Conservation (phyloP, 148 eudicot genomes). For the Silene conica region DNA sequence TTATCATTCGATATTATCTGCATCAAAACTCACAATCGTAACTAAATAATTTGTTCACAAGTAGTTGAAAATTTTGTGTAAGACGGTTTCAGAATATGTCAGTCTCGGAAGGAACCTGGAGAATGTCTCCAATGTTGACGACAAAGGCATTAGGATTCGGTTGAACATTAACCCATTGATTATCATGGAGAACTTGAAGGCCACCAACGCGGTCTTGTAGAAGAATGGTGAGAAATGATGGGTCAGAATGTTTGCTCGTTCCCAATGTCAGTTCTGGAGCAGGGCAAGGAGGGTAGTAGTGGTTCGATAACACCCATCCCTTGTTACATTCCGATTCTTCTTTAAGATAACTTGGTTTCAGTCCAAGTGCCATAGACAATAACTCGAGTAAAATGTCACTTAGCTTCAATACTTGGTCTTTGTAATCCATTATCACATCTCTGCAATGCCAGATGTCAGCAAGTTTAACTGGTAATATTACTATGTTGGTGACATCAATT, state of each 20-base stretch:
- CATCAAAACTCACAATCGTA: background rate
- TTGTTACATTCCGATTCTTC: slow-evolving; percentile 28
- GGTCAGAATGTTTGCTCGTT: slow-evolving; percentile 10
- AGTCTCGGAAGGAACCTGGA: slow-evolving; percentile 7
- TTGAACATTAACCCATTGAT: slow-evolving; percentile 29
- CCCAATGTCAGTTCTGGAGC: slow-evolving; percentile 18
- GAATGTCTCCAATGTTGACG: slow-evolving; percentile 23
- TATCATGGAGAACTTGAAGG: slow-evolving; percentile 22
- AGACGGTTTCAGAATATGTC: no score
- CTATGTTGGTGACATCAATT: no score
- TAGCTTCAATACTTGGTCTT: background rate
- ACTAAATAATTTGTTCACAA: no score
- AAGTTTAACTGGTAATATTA: background rate
- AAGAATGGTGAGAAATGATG: slow-evolving; percentile 19
- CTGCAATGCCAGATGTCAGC: background rate
- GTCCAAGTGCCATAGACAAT: slow-evolving; percentile 49
- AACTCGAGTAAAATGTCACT: slow-evolving; percentile 30
- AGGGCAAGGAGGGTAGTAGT: slow-evolving; percentile 43
- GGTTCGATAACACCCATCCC: slow-evolving; percentile 29
- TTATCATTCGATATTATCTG: slow-evolving; percentile 34
- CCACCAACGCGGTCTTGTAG: slow-evolving; percentile 30
- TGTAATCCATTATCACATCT: background rate
- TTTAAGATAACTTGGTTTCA: slow-evolving; percentile 30
- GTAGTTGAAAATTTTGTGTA: no score
- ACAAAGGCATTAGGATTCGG: slow-evolving; percentile 17